Conservation (phyloP, 1,139 yeast species). For the Petasospora fabianii region DNA sequence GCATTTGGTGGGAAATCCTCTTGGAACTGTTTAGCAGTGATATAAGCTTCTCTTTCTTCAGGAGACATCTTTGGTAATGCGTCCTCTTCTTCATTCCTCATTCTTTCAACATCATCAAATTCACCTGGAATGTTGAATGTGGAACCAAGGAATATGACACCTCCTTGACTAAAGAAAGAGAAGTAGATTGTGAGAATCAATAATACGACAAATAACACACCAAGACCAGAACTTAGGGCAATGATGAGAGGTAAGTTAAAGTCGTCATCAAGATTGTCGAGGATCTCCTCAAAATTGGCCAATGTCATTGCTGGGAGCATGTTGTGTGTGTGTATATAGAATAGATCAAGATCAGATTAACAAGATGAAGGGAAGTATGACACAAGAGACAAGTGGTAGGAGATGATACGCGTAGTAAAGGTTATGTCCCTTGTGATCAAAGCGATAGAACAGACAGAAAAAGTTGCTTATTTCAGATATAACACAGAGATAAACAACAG, state of each 20-base stretch:
- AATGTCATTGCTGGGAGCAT: no score
- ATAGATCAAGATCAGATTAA: no score
- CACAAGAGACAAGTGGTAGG: no score
- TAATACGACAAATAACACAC: slow-evolving; percentile 34
- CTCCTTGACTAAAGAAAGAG: slow-evolving; percentile 33
- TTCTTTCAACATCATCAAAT: slow-evolving; percentile 33
- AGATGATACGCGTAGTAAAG: no score
- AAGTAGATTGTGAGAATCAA: slow-evolving; percentile 36
- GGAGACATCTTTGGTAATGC: slow-evolving; percentile 33
- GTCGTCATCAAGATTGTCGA: slow-evolving; percentile 12
- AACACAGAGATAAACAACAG: no score
- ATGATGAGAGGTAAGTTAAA: slow-evolving; percentile 38
- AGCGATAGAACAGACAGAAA: no score
- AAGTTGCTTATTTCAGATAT: no score
- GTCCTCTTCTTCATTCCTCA: slow-evolving; percentile 31
- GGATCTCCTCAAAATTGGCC: slow-evolving; percentile 1
- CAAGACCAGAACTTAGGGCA: slow-evolving; percentile 37
- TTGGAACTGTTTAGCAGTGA: slow-evolving; percentile 36
- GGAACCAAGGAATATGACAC: slow-evolving; percentile 30
- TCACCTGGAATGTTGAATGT: slow-evolving; percentile 36
- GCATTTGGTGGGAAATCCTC: slow-evolving; percentile 37
- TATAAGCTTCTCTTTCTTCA: slow-evolving; percentile 34
- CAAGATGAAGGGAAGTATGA: no score
- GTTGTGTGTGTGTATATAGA: no score
- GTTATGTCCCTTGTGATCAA: no score